Conservation (phyloP, 2,329 filamentous ascomycete genomes). For the Metarhizium brunneum region DNA sequence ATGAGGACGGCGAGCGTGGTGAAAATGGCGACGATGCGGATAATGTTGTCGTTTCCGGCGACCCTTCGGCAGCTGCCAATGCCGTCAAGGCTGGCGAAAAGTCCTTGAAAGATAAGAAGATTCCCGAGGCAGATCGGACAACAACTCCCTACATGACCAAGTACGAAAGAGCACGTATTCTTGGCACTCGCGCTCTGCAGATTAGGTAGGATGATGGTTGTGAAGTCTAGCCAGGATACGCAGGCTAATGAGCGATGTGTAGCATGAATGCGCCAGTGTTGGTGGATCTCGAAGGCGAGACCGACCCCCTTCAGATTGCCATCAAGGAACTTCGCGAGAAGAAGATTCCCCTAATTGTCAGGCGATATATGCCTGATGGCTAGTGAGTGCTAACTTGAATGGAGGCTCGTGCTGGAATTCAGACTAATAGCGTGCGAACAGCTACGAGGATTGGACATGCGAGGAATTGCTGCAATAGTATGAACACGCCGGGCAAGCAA, state of each 20-base stretch:
- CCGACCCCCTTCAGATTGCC: slow-evolving; percentile 92
- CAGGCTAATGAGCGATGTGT: slow-evolving; percentile 10
- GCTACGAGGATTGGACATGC: slow-evolving; percentile 98
- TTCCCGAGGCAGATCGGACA: slow-evolving; percentile 75
- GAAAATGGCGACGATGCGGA: slow-evolving; percentile 47
- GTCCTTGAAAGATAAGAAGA: slow-evolving; percentile 71
- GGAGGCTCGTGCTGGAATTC: not conserved
- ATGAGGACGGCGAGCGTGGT: slow-evolving; percentile 40
- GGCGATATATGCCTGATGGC: slow-evolving; percentile 93
- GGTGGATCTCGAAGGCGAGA: slow-evolving; percentile 94
- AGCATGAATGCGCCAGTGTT: slow-evolving; percentile 97
- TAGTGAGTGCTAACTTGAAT: slow-evolving; percentile 51
- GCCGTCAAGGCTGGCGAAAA: slow-evolving; percentile 43
- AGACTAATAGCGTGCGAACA: slow-evolving; percentile 23
- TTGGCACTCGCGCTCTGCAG: slow-evolving; percentile 88
- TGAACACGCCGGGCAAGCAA: slow-evolving; percentile 6
- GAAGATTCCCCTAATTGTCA: slow-evolving; percentile 94
- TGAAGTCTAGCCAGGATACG: not conserved
- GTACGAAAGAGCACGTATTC: slow-evolving; percentile 88
- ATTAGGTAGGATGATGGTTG: slow-evolving; percentile 67
- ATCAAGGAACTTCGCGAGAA: slow-evolving; percentile 97
- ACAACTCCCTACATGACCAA: slow-evolving; percentile 99
- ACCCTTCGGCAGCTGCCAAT: slow-evolving; percentile 50
- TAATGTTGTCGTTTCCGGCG: slow-evolving; percentile 51
- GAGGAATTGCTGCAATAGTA: slow-evolving; percentile 72